Base-by-base conservation (phyloP, 306 rosid species). In the Cicer chorassanicum region DNA sequence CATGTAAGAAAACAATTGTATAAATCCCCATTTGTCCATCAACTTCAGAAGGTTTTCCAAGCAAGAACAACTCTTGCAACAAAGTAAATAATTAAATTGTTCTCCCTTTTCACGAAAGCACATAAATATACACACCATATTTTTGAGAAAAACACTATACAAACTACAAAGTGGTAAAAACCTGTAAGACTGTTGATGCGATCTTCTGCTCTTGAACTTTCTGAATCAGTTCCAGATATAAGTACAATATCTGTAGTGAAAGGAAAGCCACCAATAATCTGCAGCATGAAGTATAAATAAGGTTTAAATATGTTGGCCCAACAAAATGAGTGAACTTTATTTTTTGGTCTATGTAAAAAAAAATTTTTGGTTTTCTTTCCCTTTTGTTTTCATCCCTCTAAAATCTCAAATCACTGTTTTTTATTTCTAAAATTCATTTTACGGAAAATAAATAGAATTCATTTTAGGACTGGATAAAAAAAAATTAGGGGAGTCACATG, bases 161-260 rank as follows among this genome's bases (percentile, higher is more conserved):
- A 68, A 64, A 64, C 18, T 24, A 57, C 15, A 68, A 64, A 64
- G 21, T 24, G 66, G 70, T 63, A 64, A 77, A 77, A 68, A 92
- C 99, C 99, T 90, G 99, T 86, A 72, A 90, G 93, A 69, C 81
- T 82, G 77, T 65, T 82, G 83, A 92, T 72, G n/a, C 95, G 93
- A 74, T 87, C 87, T 80, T 87, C 89, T 77, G 77, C 74, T 72
- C 84, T 78, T 61, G 95, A 79, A 80, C 69, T 87, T 64, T 78
- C 81, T 21, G 80, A 85, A 77, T 76, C 86, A 80, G 87, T 87
- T 78, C 91, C 91, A 38, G 99, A 87, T 81, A 95, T 81, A 64
- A 88, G 85, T 63, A 80, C 89, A 83, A 92, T 21, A 84, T 95
- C 99, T 74, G 72, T 78, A 70, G 83, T 86, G 81, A 89, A 90